Evolutionary conservation across 257 asterid genomes (phyloP), one percentile per base, ranked within the genome.

Genomic region (Fraxinus americana): DNA sequence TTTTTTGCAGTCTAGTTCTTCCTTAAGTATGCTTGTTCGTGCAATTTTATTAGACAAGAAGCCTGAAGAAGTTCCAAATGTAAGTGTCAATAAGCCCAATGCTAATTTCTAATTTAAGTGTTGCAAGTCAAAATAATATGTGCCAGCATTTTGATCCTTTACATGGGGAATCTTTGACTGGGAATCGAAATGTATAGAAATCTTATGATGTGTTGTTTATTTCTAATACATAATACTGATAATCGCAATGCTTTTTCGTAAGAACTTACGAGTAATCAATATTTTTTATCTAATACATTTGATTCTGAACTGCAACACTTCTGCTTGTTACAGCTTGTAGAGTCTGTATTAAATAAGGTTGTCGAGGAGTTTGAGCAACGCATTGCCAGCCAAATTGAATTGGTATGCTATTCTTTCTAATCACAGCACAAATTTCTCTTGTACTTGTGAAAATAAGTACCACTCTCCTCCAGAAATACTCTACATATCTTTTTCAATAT

Each of bases 21-120:
- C 98, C 75, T 82, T 92, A 89, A 87, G 88, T 82, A 84, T 77
- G 88, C 98, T 92, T 73, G 90, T 94, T 74, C 98, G 89, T 77
- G 89, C 96, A 43, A 83, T 90, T 80, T 84, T 94, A 34, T 77
- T 83, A 79, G 94, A 94, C 77, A 94, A 87, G 96, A 94, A 88
- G 88, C 96, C 98, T 2, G 96, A 92, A 74, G 98, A 94, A 81
- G 93, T 94, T 88, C 98, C 97, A 77, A 85, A 80, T 86, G 98
- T 94, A 85, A 82, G 92, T 67, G 73, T 59, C 71, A 80, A 75
- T 75, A 14, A 71, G 70, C 83, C 38, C 68, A 39, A 39, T 36
- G 57, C 19, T 25, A 32, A 29, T 76, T 19, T n/a, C 19, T 25
- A 32, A 29, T 76, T 19, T n/a, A n/a, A 57, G 27, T n/a, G 66